Percentiles rank a stretch among this genome's conserved stretches.
These are phyloP conservation scores for Przewalskia tangutica DNA, from an alignment of 257 asterid genomes.

Conservation along the genomic window DNA sequence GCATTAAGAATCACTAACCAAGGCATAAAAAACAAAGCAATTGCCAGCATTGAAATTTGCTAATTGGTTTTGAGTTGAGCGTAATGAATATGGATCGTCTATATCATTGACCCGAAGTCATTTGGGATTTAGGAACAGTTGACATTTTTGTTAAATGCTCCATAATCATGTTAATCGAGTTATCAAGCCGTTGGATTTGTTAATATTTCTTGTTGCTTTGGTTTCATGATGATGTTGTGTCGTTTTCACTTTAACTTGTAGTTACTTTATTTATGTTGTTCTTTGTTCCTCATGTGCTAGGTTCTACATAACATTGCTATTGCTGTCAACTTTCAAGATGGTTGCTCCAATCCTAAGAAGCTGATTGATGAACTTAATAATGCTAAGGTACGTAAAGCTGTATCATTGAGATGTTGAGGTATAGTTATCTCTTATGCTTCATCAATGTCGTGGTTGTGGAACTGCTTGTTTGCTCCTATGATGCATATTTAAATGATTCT, in stretches of 20 bases:
- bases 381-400: constrained; percentile 50
- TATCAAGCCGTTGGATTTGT: background rate
- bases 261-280: background rate
- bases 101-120: background rate
- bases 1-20: background rate
- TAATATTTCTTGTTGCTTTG: background rate
- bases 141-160: background rate
- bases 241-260: background rate
- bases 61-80: background rate
- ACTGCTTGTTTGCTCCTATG: background rate
- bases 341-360: constrained; percentile 63
- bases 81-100: background rate
- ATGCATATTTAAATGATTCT: background rate
- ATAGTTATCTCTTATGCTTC: background rate
- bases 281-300: constrained; percentile 22
- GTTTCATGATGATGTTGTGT: background rate
- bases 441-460: background rate
- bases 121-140: background rate
- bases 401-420: background rate
- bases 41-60: background rate
- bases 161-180: background rate
- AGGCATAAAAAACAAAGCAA: background rate
- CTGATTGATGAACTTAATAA: constrained; percentile 60
- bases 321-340: constrained; percentile 62
- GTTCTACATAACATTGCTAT: constrained; percentile 70